Percentiles rank a stretch among this genome's conserved stretches.
These are phyloP conservation scores for Skeletonema costatum DNA, from an alignment of 108 stramenopile species.

Conservation along the genomic window DNA sequence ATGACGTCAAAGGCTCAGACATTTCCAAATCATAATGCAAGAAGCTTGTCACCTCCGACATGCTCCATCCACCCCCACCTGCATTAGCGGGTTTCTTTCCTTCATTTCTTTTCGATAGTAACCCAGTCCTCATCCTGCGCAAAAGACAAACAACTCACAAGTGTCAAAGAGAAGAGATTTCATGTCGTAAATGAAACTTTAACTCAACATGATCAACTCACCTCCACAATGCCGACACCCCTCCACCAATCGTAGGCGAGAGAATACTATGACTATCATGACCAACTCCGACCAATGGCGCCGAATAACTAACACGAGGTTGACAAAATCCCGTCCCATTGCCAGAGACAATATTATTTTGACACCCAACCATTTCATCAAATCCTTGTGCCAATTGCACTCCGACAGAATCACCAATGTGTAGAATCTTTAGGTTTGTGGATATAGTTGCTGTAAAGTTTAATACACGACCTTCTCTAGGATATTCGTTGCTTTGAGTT, in stretches of 20 bases:
- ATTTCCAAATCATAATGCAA: conserved; percentile 4
- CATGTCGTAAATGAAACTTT: not conserved
- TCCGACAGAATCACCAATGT: conserved; percentile 46
- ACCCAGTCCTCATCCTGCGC: conserved; percentile 25
- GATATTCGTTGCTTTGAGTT: not conserved
- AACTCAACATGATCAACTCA: not conserved
- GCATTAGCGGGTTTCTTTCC: conserved; percentile 25
- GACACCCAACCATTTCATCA: conserved; percentile 33
- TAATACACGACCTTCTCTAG: conserved; percentile 25
- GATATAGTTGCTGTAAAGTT: conserved; percentile 34
- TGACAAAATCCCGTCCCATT: not conserved
- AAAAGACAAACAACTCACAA: not conserved
- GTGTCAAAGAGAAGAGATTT: not conserved
- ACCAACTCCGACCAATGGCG: conserved; percentile 4
- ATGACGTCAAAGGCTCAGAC: too few relatives aligned
- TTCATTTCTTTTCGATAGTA: conserved; percentile 7
- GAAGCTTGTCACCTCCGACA: conserved; percentile 2
- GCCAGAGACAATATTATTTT: not conserved
- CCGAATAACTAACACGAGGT: conserved; percentile 12
- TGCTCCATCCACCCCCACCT: conserved; percentile 45
- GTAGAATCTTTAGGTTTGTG: conserved; percentile 36
- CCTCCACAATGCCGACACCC: conserved; percentile 36
- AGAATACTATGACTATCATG: conserved; percentile 27
- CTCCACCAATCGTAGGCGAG: conserved; percentile 32
- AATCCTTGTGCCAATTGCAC: conserved; percentile 35